Percentiles rank a stretch among this genome's conserved stretches.
Conservation (phyloP, 2,329 filamentous ascomycete species). For the Orbilia ellipsospora region DNA sequence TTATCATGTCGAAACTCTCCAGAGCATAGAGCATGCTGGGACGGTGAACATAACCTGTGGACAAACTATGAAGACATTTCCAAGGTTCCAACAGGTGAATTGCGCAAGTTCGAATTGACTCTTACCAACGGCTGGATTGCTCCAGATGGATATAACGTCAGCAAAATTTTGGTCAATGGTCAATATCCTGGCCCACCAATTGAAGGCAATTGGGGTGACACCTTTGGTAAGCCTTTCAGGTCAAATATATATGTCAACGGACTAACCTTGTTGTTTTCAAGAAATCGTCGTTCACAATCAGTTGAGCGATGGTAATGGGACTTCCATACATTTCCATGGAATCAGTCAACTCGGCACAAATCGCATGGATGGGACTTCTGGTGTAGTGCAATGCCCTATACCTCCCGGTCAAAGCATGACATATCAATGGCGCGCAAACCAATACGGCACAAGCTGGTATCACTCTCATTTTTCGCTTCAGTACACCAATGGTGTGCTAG, state of each 20-base stretch:
- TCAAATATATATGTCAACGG: conserved; percentile 21
- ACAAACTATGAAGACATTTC: conserved; percentile 42
- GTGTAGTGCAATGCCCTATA: conserved; percentile 67
- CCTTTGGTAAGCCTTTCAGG: conserved; percentile 63
- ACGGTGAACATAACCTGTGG: conserved; percentile 20
- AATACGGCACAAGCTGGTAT: conserved; percentile 70
- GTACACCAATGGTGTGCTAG: conserved; percentile 71
- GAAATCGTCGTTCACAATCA: conserved; percentile 63
- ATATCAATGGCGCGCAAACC: conserved; percentile 70
- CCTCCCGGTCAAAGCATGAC: conserved; percentile 65
- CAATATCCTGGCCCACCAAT: conserved; percentile 76
- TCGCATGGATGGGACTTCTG: conserved; percentile 69
- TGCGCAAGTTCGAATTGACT: conserved; percentile 66
- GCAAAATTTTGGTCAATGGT: conserved; percentile 70
- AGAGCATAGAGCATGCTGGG: conserved; percentile 35
- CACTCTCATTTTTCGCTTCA: conserved; percentile 71
- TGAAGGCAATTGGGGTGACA: conserved; percentile 73
- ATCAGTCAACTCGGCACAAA: conserved; percentile 67
- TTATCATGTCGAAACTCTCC: conserved; percentile 10
- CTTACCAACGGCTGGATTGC: conserved; percentile 67
- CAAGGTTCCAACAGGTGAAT: conserved; percentile 20
- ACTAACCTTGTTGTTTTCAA: conserved; percentile 31
- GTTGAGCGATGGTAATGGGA: conserved; percentile 61
- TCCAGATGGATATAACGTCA: conserved; percentile 67
- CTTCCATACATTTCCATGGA: conserved; percentile 70